Evolutionary conservation across 306 rosid genomes (phyloP).

Genomic region (Citrullus mucosospermus): DNA sequence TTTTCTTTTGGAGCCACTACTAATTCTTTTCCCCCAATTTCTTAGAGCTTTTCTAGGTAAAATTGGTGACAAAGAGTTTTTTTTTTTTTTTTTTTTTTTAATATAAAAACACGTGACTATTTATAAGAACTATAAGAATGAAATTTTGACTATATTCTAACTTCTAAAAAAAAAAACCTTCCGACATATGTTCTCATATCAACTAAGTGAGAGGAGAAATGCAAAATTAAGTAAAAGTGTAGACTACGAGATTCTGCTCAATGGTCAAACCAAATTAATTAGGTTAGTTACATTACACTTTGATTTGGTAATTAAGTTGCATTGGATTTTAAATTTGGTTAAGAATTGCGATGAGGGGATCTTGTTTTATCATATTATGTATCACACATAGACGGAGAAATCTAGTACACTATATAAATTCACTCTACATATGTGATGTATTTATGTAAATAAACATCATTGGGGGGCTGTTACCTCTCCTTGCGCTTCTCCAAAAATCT

Average conservation of each 20-base stretch:
- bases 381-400: not conserved
- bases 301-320: not conserved
- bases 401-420: not conserved
- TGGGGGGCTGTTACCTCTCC: conserved; percentile 26
- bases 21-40: too few species aligned
- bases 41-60: too few species aligned
- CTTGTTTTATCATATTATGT: not conserved
- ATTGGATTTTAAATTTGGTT: not conserved
- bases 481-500: conserved; percentile 42
- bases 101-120: too few species aligned
- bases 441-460: not conserved
- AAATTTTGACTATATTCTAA: too few species aligned
- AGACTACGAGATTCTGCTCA: not conserved
- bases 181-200: not conserved
- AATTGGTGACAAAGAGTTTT: too few species aligned
- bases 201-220: not conserved
- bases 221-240: not conserved
- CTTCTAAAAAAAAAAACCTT: too few species aligned
- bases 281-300: not conserved
- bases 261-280: not conserved
- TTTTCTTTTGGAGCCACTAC: too few species aligned
- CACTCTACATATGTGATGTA: too few species aligned
- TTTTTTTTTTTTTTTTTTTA: too few species aligned
- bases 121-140: too few species aligned
- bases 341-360: not conserved